These are phyloP conservation scores for Rhizophagus sp. DNA, from an alignment of 192 early-diverging fungal species.

Conservation along the genomic window DNA sequence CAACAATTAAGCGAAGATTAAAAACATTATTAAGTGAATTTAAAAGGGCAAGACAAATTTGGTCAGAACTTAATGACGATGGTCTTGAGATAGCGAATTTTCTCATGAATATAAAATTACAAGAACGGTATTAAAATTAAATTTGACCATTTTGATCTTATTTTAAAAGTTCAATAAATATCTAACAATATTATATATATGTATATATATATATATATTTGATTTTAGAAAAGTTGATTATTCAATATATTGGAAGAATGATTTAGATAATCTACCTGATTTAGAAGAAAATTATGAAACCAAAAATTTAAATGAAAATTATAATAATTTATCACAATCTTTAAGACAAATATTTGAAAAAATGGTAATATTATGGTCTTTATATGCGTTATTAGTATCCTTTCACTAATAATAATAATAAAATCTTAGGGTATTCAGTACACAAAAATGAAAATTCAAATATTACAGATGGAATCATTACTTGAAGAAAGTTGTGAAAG, in stretches of 20 bases:
- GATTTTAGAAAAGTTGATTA: slow-evolving; percentile 34
- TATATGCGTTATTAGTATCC: not conserved
- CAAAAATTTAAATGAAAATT: slow-evolving; percentile 31
- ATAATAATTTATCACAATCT: slow-evolving; percentile 29
- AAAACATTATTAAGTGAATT: slow-evolving; percentile 39
- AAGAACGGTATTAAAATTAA: slow-evolving; percentile 39
- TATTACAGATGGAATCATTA: slow-evolving; percentile 40
- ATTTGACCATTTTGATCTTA: no score
- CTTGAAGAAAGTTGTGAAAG: slow-evolving; percentile 43
- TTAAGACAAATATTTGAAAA: slow-evolving; percentile 40
- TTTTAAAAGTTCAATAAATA: no score
- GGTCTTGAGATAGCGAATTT: slow-evolving; percentile 73
- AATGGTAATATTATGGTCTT: slow-evolving; percentile 35
- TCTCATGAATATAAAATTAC: slow-evolving; percentile 58
- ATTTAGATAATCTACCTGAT: slow-evolving; percentile 37
- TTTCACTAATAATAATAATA: not conserved
- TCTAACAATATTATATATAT: no score
- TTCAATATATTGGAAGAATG: slow-evolving; percentile 38
- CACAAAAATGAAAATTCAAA: slow-evolving; percentile 45
- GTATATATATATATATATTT: no score
- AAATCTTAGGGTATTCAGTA: slow-evolving; percentile 38
- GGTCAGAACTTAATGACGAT: slow-evolving; percentile 65
- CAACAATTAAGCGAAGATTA: slow-evolving; percentile 39
- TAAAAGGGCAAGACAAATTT: slow-evolving; percentile 38
- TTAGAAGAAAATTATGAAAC: slow-evolving; percentile 38